phyloP scores from a whole-genome alignment of 441 rosid species.

The Capsella rubella region DNA sequence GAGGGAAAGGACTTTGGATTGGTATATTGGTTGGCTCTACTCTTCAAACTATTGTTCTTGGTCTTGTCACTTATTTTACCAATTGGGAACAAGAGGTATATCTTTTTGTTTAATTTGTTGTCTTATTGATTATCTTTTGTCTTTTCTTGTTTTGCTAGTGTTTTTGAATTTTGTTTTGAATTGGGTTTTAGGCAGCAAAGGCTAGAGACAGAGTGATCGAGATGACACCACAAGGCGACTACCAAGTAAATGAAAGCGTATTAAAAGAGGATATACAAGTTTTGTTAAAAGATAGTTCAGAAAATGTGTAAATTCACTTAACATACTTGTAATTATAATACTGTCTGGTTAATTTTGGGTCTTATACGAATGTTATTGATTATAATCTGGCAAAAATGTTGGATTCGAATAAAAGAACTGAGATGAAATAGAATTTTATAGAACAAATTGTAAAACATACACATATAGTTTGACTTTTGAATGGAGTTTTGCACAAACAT shows the following conservation, averaged over 20 bases:
- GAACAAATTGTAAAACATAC: not conserved
- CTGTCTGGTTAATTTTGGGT: no score
- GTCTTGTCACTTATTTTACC: conserved; percentile 43
- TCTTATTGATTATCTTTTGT: not conserved
- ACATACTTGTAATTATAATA: no score
- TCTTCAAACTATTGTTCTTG: conserved; percentile 46
- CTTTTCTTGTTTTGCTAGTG: not conserved
- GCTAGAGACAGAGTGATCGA: conserved; percentile 47
- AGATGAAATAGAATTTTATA: no score
- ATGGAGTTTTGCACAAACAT: not conserved
- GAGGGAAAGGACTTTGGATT: conserved; percentile 68
- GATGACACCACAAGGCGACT: conserved; percentile 32
- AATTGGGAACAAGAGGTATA: conserved; percentile 63
- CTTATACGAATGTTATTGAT: no score
- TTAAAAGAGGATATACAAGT: conserved; percentile 26
- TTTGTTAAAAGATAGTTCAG: conserved; percentile 9
- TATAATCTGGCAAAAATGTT: not conserved
- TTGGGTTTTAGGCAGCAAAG: conserved; percentile 36
- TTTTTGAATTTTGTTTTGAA: not conserved
- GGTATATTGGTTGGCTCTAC: conserved; percentile 52
- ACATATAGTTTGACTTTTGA: not conserved
- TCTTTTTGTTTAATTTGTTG: no score
- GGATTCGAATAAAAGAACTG: not conserved
- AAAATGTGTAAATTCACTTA: conserved; percentile 12
- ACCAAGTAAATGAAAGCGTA: conserved; percentile 20